Percentiles rank a stretch among this genome's conserved stretches.
These are phyloP conservation scores for Lepidium campestre DNA, from an alignment of 441 rosid genomes.

Conservation along the genomic window DNA sequence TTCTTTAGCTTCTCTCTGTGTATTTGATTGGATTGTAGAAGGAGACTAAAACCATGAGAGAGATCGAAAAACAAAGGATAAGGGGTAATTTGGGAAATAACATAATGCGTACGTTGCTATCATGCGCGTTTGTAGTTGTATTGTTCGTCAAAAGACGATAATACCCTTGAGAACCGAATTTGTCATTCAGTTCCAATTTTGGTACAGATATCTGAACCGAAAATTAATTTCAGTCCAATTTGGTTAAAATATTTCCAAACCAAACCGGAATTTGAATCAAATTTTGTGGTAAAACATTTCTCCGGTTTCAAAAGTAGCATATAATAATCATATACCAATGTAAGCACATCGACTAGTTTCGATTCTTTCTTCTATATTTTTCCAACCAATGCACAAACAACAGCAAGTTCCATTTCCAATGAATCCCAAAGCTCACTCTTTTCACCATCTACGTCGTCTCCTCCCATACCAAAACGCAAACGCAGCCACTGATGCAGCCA, in stretches of 20 bases:
- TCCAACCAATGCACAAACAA: constrained; percentile 32
- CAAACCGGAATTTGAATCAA: too few species aligned
- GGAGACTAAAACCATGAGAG: background rate
- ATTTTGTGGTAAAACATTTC: background rate
- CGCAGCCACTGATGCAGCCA: constrained; percentile 77
- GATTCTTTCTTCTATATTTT: constrained; percentile 7
- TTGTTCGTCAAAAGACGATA: background rate
- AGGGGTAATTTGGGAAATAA: background rate
- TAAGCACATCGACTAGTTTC: constrained; percentile 20
- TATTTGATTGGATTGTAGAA: background rate
- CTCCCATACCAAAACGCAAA: constrained; percentile 90
- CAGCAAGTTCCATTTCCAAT: constrained; percentile 8
- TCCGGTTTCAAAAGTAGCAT: constrained; percentile 12
- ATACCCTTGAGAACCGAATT: background rate
- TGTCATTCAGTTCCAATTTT: too few species aligned
- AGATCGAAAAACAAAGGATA: background rate
- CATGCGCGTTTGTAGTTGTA: background rate
- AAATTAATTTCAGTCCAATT: too few species aligned
- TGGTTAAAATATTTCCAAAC: too few species aligned
- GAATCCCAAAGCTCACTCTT: background rate
- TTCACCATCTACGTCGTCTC: constrained; percentile 81
- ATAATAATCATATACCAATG: constrained; percentile 24
- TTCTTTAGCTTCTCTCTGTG: background rate
- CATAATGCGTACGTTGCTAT: background rate
- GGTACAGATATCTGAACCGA: too few species aligned